Conservation (phyloP, 148 eudicot genomes). For the Camellia sinensis region DNA sequence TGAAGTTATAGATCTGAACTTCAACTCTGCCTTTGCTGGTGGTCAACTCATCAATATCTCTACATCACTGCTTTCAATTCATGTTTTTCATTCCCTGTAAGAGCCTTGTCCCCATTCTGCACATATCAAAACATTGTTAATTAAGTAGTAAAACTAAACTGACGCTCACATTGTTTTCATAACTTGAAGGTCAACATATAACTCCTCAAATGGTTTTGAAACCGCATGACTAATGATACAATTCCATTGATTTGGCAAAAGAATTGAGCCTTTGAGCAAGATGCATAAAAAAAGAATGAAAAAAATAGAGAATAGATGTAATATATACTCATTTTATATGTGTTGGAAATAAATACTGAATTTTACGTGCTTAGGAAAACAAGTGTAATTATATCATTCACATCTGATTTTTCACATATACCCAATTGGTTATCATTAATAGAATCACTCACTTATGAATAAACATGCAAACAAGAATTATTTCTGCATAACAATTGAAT, state of each 20-base stretch:
- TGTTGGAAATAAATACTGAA: too few relatives aligned
- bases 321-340: too few relatives aligned
- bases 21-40: conserved; percentile 62
- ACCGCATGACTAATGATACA: too few relatives aligned
- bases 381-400: background rate
- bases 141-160: background rate
- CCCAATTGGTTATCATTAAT: background rate
- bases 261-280: too few relatives aligned
- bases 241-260: too few relatives aligned
- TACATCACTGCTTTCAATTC: conserved; percentile 24
- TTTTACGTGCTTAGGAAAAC: background rate
- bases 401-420: too few relatives aligned
- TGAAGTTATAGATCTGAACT: conserved; percentile 35
- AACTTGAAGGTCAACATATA: too few relatives aligned
- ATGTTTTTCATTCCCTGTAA: background rate
- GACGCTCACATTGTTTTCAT: background rate
- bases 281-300: too few relatives aligned
- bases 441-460: background rate
- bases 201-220: background rate
- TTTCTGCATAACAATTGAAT: background rate
- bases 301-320: too few relatives aligned
- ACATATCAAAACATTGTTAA: background rate
- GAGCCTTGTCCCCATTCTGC: conserved; percentile 30
- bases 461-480: background rate
- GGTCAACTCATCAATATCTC: conserved; percentile 52